phyloP scores from a whole-genome alignment of 805 yeast genomes.

The Candida sphagnicola region DNA sequence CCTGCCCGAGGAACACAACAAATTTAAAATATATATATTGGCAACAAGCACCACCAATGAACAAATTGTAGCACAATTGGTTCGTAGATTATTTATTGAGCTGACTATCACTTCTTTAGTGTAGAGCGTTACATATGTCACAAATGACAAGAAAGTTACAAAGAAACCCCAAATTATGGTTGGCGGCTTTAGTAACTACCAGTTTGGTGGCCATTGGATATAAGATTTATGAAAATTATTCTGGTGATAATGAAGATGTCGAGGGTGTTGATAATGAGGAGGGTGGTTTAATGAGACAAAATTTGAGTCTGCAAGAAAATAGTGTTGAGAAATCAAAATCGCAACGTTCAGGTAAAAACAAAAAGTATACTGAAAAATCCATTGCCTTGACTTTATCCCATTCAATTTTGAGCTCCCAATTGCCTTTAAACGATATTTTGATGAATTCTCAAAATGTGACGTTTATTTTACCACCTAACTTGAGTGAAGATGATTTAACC shows the following conservation, averaged over 20 bases:
- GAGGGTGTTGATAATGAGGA: background rate
- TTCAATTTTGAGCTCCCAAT: constrained; percentile 31
- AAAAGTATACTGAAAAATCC: constrained; percentile 25
- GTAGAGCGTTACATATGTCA: background rate
- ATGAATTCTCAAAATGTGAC: constrained; percentile 36
- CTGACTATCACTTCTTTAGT: no score
- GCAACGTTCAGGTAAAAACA: no score
- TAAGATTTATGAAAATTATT: constrained; percentile 23
- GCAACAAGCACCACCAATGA: background rate
- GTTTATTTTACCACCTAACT: constrained; percentile 41
- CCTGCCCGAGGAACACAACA: background rate
- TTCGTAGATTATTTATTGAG: no score
- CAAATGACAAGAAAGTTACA: constrained; percentile 6
- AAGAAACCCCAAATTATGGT: constrained; percentile 25
- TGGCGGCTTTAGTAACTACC: constrained; percentile 33
- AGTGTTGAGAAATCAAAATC: no score
- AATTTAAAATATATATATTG: no score
- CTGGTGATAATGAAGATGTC: constrained; percentile 5
- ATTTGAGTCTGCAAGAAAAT: background rate
- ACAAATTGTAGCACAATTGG: no score
- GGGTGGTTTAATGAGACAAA: no score
- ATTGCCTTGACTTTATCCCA: constrained; percentile 41
- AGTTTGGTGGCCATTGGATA: constrained; percentile 31
- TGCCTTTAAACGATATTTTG: constrained; percentile 38
- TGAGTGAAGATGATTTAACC: constrained; percentile 35